Base-by-base conservation (phyloP, 768 basidiomycete species). In the Crassisporium funariophilum region DNA sequence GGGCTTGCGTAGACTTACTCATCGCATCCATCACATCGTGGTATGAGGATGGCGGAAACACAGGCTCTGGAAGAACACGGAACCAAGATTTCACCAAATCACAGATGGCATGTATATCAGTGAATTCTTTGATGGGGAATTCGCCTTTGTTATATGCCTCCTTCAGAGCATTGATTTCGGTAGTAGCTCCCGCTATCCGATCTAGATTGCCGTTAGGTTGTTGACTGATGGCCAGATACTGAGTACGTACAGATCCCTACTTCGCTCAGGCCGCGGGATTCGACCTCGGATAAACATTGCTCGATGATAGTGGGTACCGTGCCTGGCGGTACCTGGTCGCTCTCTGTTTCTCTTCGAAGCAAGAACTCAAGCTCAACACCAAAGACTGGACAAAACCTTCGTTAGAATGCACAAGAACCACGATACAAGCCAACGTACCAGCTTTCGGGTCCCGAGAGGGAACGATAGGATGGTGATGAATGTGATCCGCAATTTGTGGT, bases 41-140 rank as follows among this genome's bases (percentile, higher is more conserved):
- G 61, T 91, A 92, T 2, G 79, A 78, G 5, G 75, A 64, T 13
- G 84, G 65, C 20, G 89, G 88, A 66, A 94, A 86, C 25, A 92
- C 68, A 8, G 89, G 83, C 50, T 88, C 87, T 9, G 91, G 91
- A 12, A 94, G 72, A 10, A 86, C 71, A 24, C 91, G 81, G 73
- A 93, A 86, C 88, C 88, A 93, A 0, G 85, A 79, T 69, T 92
- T 92, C 61, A 94, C 77, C 49, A 88, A 68, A 60, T 91, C 91
- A 49, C 90, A 83, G 27, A 93, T 79, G 24, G 88, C 87, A 63
- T 91, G 85, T 34, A 93, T 85, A 56, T 94, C 91, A 1, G 82
- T 82, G 19, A 64, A 71, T 25, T 72, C 62, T 25, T 76, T 67
- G 56, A 86, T 76, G 1, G 86, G 86, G 57, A 70, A 76, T 57